phyloP scores from a whole-genome alignment of 140 eudicot genomes.

The Erigeron philadelphicus region DNA sequence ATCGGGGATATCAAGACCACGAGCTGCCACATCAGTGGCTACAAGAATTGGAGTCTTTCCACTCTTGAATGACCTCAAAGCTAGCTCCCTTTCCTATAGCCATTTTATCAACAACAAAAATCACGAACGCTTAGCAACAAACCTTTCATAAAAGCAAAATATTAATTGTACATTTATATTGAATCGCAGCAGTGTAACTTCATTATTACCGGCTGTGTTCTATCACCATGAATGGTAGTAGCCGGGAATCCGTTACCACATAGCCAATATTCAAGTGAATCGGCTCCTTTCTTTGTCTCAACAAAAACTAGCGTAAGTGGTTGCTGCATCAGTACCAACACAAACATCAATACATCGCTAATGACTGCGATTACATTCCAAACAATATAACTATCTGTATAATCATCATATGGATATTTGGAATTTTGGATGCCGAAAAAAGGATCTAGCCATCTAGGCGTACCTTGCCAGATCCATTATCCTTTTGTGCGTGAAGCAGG shows the following conservation, averaged over 20 bases:
- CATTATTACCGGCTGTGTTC: conserved; percentile 55
- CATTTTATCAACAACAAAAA: neutral
- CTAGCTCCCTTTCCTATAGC: conserved; percentile 47
- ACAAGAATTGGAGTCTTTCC: conserved; percentile 53
- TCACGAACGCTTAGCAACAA: neutral
- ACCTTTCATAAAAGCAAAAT: neutral
- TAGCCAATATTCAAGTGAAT: conserved; percentile 55
- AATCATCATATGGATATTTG: conserved; percentile 3
- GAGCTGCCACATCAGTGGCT: conserved; percentile 61
- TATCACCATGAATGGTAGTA: conserved; percentile 56
- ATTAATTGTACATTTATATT: neutral
- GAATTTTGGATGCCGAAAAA: neutral
- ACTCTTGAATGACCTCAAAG: conserved; percentile 48
- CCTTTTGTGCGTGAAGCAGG: conserved; percentile 81
- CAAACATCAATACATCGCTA: conserved; percentile 24
- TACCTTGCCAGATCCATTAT: conserved; percentile 66
- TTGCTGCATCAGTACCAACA: conserved; percentile 38
- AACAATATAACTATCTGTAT: neutral
- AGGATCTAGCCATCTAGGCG: neutral
- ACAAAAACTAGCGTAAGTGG: conserved; percentile 52
- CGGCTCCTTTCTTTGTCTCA: conserved; percentile 63
- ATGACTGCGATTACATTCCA: neutral
- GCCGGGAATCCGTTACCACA: conserved; percentile 48
- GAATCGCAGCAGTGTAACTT: neutral
- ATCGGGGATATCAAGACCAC: conserved; percentile 47